phyloP scores from a whole-genome alignment of 257 asterid genomes.

The Plectranthus barbatus region DNA sequence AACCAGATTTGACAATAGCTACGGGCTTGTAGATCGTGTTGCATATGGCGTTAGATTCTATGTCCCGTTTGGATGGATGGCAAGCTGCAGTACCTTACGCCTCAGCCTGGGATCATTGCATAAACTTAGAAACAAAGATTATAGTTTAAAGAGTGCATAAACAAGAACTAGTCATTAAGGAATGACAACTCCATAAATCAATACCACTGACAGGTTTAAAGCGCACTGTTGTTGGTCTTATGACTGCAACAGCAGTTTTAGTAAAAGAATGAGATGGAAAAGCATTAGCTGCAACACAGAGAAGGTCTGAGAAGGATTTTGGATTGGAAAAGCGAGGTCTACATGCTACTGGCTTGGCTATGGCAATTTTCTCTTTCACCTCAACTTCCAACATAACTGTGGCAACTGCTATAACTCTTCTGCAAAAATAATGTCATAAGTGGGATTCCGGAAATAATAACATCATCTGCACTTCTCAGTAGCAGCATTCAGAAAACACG shows the following conservation, averaged over 20 bases:
- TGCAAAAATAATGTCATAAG: conserved; percentile 10
- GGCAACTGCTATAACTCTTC: conserved; percentile 5
- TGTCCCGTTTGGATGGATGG: no score
- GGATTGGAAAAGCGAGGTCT: conserved; percentile 48
- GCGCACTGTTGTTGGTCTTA: conserved; percentile 59
- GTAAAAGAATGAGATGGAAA: conserved; percentile 29
- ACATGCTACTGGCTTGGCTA: conserved; percentile 79
- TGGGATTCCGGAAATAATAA: background rate
- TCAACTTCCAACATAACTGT: conserved; percentile 35
- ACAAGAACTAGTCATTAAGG: background rate
- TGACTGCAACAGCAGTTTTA: conserved; percentile 36
- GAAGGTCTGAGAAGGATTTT: conserved; percentile 53
- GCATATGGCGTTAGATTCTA: conserved; percentile 14
- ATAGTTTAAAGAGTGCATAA: background rate
- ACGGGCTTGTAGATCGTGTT: conserved; percentile 58
- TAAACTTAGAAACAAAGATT: background rate
- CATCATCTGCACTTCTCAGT: background rate
- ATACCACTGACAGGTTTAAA: conserved; percentile 33
- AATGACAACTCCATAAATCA: conserved; percentile 15
- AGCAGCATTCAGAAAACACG: background rate
- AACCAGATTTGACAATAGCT: conserved; percentile 73
- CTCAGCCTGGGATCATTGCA: conserved; percentile 27
- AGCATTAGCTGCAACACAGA: conserved; percentile 33
- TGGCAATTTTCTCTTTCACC: conserved; percentile 40
- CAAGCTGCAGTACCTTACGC: conserved; percentile 21